Conservation (phyloP, 257 asterid genomes). For the Solanum bukasovii region DNA sequence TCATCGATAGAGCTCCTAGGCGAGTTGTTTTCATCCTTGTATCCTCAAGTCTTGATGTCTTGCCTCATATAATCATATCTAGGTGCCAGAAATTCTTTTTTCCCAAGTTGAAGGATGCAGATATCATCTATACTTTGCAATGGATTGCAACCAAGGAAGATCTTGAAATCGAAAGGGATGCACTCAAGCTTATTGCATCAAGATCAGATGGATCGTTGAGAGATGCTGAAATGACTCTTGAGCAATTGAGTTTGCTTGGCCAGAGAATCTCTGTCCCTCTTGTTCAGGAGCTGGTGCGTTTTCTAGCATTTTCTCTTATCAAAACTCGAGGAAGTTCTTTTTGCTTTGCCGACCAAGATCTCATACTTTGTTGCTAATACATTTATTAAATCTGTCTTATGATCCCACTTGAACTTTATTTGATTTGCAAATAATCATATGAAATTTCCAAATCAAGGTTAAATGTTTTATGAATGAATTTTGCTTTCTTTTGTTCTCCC, state of each 20-base stretch:
- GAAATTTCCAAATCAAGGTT: neutral
- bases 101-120: constrained; percentile 81
- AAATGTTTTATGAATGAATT: neutral
- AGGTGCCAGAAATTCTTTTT: constrained; percentile 89
- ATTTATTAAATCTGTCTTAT: neutral
- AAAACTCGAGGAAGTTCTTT: neutral
- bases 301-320: neutral
- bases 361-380: neutral
- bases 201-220: constrained; percentile 84
- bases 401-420: neutral
- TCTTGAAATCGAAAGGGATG: constrained; percentile 65
- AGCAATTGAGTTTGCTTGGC: constrained; percentile 78
- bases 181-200: constrained; percentile 79
- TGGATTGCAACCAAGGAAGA: constrained; percentile 73
- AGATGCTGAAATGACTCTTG: constrained; percentile 95
- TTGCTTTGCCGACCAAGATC: neutral
- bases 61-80: constrained; percentile 75
- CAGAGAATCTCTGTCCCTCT: constrained; percentile 60
- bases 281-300: constrained; percentile 62
- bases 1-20: constrained; percentile 66
- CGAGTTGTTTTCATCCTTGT: constrained; percentile 63
- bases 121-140: constrained; percentile 60
- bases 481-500: neutral
- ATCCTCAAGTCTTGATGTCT: constrained; percentile 64
- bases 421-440: neutral